These are phyloP conservation scores for Podaxis sp. DNA, from an alignment of 768 basidiomycete genomes.

Conservation along the genomic window DNA sequence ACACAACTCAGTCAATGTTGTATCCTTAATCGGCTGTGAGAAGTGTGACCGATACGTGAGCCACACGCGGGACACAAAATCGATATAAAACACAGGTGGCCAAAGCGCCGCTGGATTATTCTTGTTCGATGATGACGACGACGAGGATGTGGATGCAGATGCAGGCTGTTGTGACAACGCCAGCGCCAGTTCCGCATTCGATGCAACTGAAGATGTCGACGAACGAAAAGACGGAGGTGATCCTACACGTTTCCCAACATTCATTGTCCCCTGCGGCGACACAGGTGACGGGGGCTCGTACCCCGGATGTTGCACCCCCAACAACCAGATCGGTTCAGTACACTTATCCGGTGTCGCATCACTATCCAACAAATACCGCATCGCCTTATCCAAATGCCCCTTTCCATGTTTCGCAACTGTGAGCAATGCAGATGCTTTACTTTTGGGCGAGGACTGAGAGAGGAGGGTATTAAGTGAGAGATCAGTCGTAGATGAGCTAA, in stretches of 20 bases:
- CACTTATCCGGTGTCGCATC: slow-evolving; percentile 86
- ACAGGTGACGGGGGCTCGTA: slow-evolving; percentile 48
- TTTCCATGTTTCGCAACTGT: slow-evolving; percentile 73
- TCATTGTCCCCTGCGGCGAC: slow-evolving; percentile 15
- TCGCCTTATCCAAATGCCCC: slow-evolving; percentile 77
- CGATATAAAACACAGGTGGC: slow-evolving; percentile 83
- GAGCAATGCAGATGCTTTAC: slow-evolving; percentile 44
- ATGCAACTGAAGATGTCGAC: slow-evolving; percentile 32
- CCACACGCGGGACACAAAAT: slow-evolving; percentile 89
- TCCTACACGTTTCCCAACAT: neutral
- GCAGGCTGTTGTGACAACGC: slow-evolving; percentile 25
- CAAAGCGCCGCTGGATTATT: slow-evolving; percentile 53
- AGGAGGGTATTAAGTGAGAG: slow-evolving; percentile 65
- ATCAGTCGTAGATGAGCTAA: slow-evolving; percentile 70
- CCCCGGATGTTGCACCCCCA: slow-evolving; percentile 81
- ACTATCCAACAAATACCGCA: slow-evolving; percentile 88
- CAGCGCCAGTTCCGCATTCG: slow-evolving; percentile 18
- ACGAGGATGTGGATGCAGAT: slow-evolving; percentile 5
- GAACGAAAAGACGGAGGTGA: slow-evolving; percentile 43
- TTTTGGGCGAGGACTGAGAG: slow-evolving; percentile 29
- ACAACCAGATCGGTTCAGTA: slow-evolving; percentile 82
- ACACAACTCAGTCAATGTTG: slow-evolving; percentile 37
- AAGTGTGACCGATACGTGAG: slow-evolving; percentile 92
- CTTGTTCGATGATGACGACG: slow-evolving; percentile 9
- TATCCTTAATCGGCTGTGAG: slow-evolving; percentile 68